Base-by-base conservation (phyloP, 495 filamentous ascomycete species). In the Friedmanniomyces simplex region DNA sequence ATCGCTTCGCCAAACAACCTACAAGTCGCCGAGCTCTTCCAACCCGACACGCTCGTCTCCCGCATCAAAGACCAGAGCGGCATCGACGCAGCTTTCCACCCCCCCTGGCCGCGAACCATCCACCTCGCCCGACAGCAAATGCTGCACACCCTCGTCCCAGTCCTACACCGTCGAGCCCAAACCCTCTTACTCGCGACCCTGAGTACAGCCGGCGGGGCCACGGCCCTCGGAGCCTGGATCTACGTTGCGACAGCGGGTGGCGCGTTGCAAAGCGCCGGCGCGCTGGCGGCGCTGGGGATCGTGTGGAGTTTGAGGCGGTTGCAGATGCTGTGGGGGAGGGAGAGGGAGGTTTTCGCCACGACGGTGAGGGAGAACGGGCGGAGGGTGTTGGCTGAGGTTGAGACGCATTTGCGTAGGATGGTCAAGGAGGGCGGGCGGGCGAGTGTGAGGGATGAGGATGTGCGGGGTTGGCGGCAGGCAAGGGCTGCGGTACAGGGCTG, bases 321-420 rank as follows among this genome's bases (percentile, higher is more conserved):
- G 73, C 91, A 96, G 69, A 81, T 69, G 61, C 73, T 79, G 62
- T 97, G 91, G 91, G 86, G 89, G 58, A 68, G 63, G 8, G 86
- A 84, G 12, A 78, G 84, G 37, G 69, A 63, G 7, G 80, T 76
- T 61, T 97, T 89, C 84, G 81, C 89, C 66, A 81, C 74, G 3
- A 82, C 86, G 63, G 79, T 95, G 11, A 79, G 82, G 59, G 91
- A 96, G 65, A 83, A 87, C 57, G 93, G 90, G 8, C 77, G 89
- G 54, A 80, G 79, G 50, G 82, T 85, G 4, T 71, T 96, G 49
- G 77, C 79, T 54, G 76, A 79, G 26, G 82, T 82, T 0, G 93
- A 98, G 69, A 72, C 76, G 25, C 76, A 75, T 20, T 72, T 91
- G 43, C 77, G 75, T 39, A 67, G 73, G 48, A 72, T 81, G 41